phyloP scores from a whole-genome alignment of 306 rosid genomes.

The Macrotyloma uniflorum region DNA sequence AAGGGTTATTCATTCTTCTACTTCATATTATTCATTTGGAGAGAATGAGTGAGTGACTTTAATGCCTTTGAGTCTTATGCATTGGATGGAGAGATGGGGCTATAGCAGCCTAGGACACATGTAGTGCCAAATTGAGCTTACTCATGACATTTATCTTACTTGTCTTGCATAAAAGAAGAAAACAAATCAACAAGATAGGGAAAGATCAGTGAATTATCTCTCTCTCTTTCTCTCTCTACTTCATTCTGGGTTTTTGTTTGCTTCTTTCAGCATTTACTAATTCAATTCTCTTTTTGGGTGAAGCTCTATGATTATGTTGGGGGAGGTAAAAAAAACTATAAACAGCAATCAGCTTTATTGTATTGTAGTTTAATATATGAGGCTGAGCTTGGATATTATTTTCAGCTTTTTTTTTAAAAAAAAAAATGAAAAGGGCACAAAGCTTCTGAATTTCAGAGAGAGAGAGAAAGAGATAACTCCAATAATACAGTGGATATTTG shows the following conservation, averaged over 20 bases:
- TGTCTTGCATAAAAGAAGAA: slow-evolving; percentile 50
- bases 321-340: slow-evolving; percentile 18
- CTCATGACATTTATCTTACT: slow-evolving; percentile 38
- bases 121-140: slow-evolving; percentile 42
- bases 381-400: slow-evolving; percentile 6
- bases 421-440: slow-evolving; percentile 20
- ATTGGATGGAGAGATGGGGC: slow-evolving; percentile 6
- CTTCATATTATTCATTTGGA: not conserved
- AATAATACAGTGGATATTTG: slow-evolving; percentile 76
- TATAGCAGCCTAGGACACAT: slow-evolving; percentile 32
- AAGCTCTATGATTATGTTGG: slow-evolving; percentile 26
- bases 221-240: slow-evolving; percentile 33
- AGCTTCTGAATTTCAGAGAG: slow-evolving; percentile 30
- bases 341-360: slow-evolving; percentile 24
- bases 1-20: slow-evolving; percentile 6
- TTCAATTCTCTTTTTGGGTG: slow-evolving; percentile 27
- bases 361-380: not conserved
- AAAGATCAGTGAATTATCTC: slow-evolving; percentile 46
- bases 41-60: not conserved
- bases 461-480: slow-evolving; percentile 42
- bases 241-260: slow-evolving; percentile 46
- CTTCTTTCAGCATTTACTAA: slow-evolving; percentile 38
- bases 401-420: not conserved
- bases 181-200: slow-evolving; percentile 50
- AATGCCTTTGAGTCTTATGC: slow-evolving; percentile 27